A percentile compares a stretch with the other conserved stretches of the same genome.
phyloP scores from a whole-genome alignment of 371 early-diverging fungal species.

The Lichtheimia ramosa region DNA sequence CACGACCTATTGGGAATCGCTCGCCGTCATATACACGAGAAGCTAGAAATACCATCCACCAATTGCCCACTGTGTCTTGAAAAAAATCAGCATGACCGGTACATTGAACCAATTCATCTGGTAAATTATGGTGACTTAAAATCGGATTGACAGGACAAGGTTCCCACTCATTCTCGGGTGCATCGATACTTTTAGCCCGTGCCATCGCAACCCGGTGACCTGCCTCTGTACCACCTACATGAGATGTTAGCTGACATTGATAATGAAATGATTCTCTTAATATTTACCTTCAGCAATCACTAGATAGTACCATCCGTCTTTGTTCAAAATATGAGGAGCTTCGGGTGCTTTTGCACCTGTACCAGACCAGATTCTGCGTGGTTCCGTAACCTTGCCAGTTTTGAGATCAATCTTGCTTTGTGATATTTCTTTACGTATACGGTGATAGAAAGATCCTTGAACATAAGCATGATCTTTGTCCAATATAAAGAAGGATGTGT shows the following conservation, averaged over 20 bases:
- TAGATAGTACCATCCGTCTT: constrained; percentile 23
- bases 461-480: constrained; percentile 15
- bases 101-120: constrained; percentile 18
- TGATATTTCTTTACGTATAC: constrained; percentile 15
- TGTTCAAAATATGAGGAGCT: constrained; percentile 24
- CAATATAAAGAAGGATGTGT: constrained; percentile 11
- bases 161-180: constrained; percentile 20
- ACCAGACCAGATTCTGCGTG: constrained; percentile 18
- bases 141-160: constrained; percentile 18
- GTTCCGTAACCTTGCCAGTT: constrained; percentile 7
- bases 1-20: constrained; percentile 21
- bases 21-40: constrained; percentile 12
- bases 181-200: constrained; percentile 11
- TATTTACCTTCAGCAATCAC: constrained; percentile 17
- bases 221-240: constrained; percentile 21
- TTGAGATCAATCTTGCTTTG: constrained; percentile 19
- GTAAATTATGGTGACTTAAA: constrained; percentile 12
- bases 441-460: constrained; percentile 15
- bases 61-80: constrained; percentile 16
- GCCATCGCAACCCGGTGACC: constrained; percentile 23
- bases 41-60: constrained; percentile 23
- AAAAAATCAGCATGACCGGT: constrained; percentile 25
- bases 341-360: constrained; percentile 20
- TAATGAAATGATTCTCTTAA: too few species aligned
- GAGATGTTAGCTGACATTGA: too few species aligned